Evolutionary conservation across 306 rosid species (phyloP).

Genomic region (Potentilla sterilis): DNA sequence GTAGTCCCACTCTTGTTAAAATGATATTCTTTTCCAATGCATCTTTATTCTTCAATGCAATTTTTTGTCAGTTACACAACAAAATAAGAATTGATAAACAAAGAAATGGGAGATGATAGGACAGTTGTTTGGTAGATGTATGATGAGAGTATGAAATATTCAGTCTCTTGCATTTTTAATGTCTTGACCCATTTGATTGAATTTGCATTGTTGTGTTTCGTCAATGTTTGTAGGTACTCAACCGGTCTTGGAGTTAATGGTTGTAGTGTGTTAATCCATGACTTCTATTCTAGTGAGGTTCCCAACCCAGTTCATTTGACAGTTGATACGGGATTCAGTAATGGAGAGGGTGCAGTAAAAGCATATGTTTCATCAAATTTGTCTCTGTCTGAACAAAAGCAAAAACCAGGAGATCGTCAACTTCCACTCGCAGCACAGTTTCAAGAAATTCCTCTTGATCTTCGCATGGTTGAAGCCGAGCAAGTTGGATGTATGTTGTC

Average conservation of each 20-base stretch:
- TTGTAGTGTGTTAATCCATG: conserved; percentile 86
- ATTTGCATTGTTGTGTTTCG: background rate
- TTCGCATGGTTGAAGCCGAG: conserved; percentile 92
- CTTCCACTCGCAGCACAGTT: conserved; percentile 95
- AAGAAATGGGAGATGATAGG: background rate
- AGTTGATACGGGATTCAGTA: conserved; percentile 84
- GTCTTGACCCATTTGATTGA: background rate
- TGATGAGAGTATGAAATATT: background rate
- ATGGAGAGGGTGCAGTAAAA: conserved; percentile 65
- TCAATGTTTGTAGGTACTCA: conserved; percentile 63
- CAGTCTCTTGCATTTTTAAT: background rate
- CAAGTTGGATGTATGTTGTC: conserved; percentile 69
- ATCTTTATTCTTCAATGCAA: background rate
- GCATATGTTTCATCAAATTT: conserved; percentile 71
- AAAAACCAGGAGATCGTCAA: conserved; percentile 38
- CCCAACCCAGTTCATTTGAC: conserved; percentile 86
- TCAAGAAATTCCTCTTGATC: conserved; percentile 92
- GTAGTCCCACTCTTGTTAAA: background rate
- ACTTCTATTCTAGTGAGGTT: conserved; percentile 86
- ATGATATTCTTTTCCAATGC: background rate
- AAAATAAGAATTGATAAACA: too few species aligned
- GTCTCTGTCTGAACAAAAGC: conserved; percentile 83
- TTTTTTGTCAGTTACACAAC: background rate
- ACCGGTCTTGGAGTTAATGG: conserved; percentile 91
- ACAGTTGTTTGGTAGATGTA: background rate